Percentiles rank a stretch among this genome's conserved stretches.
These are phyloP conservation scores for Mycena chlorophos DNA, from an alignment of 768 basidiomycete species.

Conservation along the genomic window DNA sequence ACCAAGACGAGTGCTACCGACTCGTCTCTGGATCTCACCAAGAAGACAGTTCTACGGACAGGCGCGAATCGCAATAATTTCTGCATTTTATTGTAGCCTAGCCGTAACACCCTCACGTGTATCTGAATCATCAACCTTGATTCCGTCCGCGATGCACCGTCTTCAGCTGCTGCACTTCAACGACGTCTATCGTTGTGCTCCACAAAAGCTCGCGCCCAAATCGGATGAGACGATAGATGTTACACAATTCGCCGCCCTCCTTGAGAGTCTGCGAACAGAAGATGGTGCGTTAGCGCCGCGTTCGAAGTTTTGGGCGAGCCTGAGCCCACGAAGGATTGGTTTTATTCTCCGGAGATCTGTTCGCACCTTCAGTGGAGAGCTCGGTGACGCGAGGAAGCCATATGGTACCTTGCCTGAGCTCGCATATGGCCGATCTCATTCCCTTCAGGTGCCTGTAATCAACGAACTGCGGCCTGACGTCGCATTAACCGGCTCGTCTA, in stretches of 20 bases:
- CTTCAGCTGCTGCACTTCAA: slow-evolving; percentile 67
- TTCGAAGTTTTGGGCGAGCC: not conserved
- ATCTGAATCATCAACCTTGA: not conserved
- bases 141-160: not conserved
- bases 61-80: slow-evolving; percentile 88
- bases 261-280: slow-evolving; percentile 70
- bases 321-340: slow-evolving; percentile 53
- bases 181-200: slow-evolving; percentile 79
- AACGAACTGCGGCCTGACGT: slow-evolving; percentile 80
- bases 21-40: slow-evolving; percentile 33
- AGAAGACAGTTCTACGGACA: slow-evolving; percentile 59
- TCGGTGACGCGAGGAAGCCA: slow-evolving; percentile 87
- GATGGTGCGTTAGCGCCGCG: slow-evolving; percentile 36
- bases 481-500: slow-evolving; percentile 68
- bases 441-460: slow-evolving; percentile 76
- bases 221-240: slow-evolving; percentile 75
- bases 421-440: not conserved
- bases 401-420: slow-evolving; percentile 57
- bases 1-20: slow-evolving; percentile 33
- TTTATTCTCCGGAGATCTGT: slow-evolving; percentile 88
- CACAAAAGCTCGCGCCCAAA: slow-evolving; percentile 61
- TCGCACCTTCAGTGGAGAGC: slow-evolving; percentile 84
- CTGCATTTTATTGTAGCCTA: slow-evolving; percentile 44
- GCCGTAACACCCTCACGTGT: not conserved
- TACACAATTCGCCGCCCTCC: slow-evolving; percentile 76